Evolutionary conservation across 108 stramenopile genomes (phyloP), one percentile per base, ranked within the genome.

Genomic region (Parietichytrium sp.): DNA sequence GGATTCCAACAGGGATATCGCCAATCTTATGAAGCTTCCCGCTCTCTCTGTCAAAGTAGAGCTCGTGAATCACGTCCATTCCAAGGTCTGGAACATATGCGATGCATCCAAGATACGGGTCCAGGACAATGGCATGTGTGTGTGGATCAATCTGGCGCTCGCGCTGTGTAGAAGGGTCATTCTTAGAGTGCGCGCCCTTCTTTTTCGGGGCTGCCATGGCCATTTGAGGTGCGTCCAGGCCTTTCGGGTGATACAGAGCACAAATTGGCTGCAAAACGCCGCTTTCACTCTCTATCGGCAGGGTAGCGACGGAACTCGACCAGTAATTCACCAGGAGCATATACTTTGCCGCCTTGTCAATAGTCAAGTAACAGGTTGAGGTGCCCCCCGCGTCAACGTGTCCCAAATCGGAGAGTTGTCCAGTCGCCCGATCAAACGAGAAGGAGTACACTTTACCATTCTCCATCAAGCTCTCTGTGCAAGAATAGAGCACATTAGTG

Each of bases 281-380:
- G 20, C 92, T 93, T 26, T 89, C 87, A 12, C 80, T 84, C 47
- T 87, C 85, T 29, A 95, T 51, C 6, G 93, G 94, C 81, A 96
- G 92, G 2, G 93, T 92, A 26, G 85, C 93, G 13, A 97, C 85
- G 3, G 93, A 93, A 3, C 93, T 93, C 83, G 95, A 91, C 96
- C 96, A 97, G 80, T 96, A 97, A 87, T 97, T 97, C 29, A 94
- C 94, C 30, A 93, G 92, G 26, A 97, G 86, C 72, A 96, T 78
- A 83, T 95, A 86, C 55, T 86, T 85, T 51, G 88, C 85, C 18
- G 89, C 89, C 29, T 84, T 87, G 84, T 95, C 94, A 52, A 97
- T 93, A 33, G 95, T 95, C 47, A 97, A 82, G 84, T 95, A 97
- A 91, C 96, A 97, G 18, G 96, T 97, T 47, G 93, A 94, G 26